Conservation (phyloP, 148 eudicot genomes). For the Fallopia convolvulus region DNA sequence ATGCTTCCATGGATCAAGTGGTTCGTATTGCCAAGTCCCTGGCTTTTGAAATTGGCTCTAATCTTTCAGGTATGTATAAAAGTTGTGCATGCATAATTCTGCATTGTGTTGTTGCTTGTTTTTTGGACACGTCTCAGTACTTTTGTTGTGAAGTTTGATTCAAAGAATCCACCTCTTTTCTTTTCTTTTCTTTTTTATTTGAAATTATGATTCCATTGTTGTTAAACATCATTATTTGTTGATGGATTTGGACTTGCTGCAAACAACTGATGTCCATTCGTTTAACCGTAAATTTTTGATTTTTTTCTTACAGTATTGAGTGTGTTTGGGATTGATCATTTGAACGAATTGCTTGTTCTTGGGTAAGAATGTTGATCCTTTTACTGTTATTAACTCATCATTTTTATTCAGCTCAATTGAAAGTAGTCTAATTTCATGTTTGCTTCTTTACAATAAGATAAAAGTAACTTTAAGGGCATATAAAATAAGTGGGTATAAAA, state of each 20-base stretch:
- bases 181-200: too few relatives aligned
- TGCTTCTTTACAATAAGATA: neutral
- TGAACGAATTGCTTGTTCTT: neutral
- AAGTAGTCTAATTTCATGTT: neutral
- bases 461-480: neutral
- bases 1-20: constrained; percentile 39
- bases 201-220: neutral
- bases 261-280: neutral
- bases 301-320: neutral
- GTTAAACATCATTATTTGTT: neutral
- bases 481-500: neutral
- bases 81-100: neutral
- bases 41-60: constrained; percentile 62
- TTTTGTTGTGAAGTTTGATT: constrained; percentile 5
- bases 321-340: neutral
- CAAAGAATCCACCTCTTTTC: too few relatives aligned
- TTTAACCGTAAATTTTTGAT: neutral
- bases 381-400: too few relatives aligned
- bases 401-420: neutral
- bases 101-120: neutral
- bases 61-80: constrained; percentile 47
- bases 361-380: neutral
- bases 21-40: constrained; percentile 59
- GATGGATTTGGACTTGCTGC: neutral
- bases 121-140: neutral